Evolutionary conservation across 306 rosid genomes (phyloP).

Genomic region (Quercus rubra): DNA sequence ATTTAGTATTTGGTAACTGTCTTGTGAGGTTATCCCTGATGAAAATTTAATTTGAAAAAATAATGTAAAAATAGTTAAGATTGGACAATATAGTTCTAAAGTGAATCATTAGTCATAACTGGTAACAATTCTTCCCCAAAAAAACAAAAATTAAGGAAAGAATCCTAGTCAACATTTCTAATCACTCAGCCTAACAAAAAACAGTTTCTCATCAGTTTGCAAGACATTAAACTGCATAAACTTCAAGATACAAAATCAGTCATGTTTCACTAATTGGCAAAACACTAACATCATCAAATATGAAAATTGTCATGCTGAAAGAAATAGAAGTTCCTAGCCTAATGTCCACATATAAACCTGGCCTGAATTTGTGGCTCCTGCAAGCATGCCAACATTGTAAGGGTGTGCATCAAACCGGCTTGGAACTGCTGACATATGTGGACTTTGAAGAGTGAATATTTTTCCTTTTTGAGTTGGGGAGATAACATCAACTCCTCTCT

Average conservation of each 20-base stretch:
- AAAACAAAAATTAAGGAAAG: not conserved
- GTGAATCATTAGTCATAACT: not conserved
- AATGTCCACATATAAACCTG: slow-evolving; percentile 46
- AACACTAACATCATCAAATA: not conserved
- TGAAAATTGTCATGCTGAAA: not conserved
- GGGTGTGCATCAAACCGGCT: slow-evolving; percentile 70
- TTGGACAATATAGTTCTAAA: not conserved
- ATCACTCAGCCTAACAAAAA: not conserved
- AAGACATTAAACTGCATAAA: not conserved
- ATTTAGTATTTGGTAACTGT: no score
- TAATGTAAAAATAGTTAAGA: not conserved
- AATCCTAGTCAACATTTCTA: no score
- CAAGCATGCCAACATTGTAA: slow-evolving; percentile 42
- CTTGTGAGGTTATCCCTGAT: no score
- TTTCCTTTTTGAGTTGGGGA: slow-evolving; percentile 24
- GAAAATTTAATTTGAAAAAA: not conserved
- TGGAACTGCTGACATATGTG: slow-evolving; percentile 68
- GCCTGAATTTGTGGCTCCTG: slow-evolving; percentile 47
- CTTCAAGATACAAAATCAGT: not conserved
- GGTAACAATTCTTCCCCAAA: not conserved
- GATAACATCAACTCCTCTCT: no score
- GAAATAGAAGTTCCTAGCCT: slow-evolving; percentile 1
- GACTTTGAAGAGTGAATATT: slow-evolving; percentile 54
- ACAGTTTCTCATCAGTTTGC: not conserved
- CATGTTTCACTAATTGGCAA: not conserved